Base-by-base conservation (phyloP, 2,329 filamentous ascomycete species). In the Dichotomopilus funicola region DNA sequence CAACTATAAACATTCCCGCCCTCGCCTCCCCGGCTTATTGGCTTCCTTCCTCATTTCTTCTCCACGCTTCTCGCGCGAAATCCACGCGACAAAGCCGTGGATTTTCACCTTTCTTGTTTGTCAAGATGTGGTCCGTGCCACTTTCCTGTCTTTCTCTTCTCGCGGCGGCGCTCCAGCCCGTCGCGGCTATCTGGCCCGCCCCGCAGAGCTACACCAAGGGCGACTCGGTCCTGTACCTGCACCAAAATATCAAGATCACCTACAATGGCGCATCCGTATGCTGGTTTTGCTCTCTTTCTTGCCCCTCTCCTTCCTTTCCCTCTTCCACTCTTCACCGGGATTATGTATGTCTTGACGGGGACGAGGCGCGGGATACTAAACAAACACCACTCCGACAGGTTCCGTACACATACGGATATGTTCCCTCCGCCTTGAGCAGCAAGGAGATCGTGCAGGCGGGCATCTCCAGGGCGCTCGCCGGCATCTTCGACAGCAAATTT, bases 401-500 rank as follows among this genome's bases (percentile, higher is more conserved):
- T 55, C 66, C 72, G 40, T 79, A 78, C 67, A 71, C 70, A 27
- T 70, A 72, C 60, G 73, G 73, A 53, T 78, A 76, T 65, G 66
- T 68, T 49, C 73, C 76, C 11, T 53, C 69, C 51, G 66, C 70
- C 13, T 72, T 78, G 58, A 73, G 65, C 63, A 80, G 78, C 71
- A 72, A 74, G 62, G 72, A 78, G 13, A 75, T 86, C 33, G 78
- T 86, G 49, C 72, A 76, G 62, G 77, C 73, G 33, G 83, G 74
- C 35, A 72, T 86, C 19, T 75, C 77, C n/a, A 79, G 86, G 47
- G 77, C 86, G 8, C 73, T 85, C 60, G 70, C 77, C 31, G 80
- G 78, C 55, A 82, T 92, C 54, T 87, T 91, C 70, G 71, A 79
- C 33, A 74, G 85, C 56, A 83, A 81, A 62, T 83, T 91, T 59